These are phyloP conservation scores for Taxawa tesnikishii DNA, from an alignment of 2,329 filamentous ascomycete species.

Conservation along the genomic window DNA sequence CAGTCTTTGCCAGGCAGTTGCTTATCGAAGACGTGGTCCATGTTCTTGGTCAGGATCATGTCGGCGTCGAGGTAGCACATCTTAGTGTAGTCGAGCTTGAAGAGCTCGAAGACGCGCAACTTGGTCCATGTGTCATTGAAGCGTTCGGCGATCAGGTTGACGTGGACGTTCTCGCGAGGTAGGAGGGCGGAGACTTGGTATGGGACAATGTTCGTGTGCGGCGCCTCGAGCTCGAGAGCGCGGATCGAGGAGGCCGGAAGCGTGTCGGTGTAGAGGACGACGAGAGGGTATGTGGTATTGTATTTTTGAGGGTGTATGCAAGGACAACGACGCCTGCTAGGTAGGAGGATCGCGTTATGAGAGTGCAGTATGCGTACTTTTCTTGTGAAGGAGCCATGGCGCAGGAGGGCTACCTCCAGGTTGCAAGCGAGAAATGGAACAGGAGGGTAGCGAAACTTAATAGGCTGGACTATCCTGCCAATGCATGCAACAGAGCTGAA, in stretches of 20 bases:
- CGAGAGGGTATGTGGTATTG: conserved; percentile 32
- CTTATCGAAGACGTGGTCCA: conserved; percentile 32
- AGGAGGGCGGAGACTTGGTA: conserved; percentile 28
- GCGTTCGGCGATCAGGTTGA: conserved; percentile 34
- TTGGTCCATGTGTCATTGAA: conserved; percentile 45
- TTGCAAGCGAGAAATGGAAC: too few species aligned
- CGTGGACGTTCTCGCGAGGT: conserved; percentile 21
- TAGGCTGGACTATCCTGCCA: too few species aligned
- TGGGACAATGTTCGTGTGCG: conserved; percentile 27
- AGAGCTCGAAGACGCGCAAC: conserved; percentile 38
- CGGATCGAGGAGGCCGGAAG: conserved; percentile 26
- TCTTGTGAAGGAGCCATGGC: neutral
- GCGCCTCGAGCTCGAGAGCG: conserved; percentile 29
- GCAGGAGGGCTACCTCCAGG: too few species aligned
- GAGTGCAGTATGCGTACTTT: conserved; percentile 33
- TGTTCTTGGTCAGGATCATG: conserved; percentile 33
- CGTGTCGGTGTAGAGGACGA: conserved; percentile 37
- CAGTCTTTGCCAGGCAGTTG: conserved; percentile 24
- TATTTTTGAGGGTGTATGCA: conserved; percentile 36
- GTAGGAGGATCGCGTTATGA: conserved; percentile 40
- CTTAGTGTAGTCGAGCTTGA: conserved; percentile 22
- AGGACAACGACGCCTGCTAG: conserved; percentile 40
- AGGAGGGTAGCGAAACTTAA: too few species aligned
- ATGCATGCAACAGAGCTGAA: too few species aligned
- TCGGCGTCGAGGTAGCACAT: conserved; percentile 42